Evolutionary conservation across 371 early-diverging fungal species (phyloP), one percentile per base, ranked within the genome.

Genomic region (Lichtheimia hyalospora): DNA sequence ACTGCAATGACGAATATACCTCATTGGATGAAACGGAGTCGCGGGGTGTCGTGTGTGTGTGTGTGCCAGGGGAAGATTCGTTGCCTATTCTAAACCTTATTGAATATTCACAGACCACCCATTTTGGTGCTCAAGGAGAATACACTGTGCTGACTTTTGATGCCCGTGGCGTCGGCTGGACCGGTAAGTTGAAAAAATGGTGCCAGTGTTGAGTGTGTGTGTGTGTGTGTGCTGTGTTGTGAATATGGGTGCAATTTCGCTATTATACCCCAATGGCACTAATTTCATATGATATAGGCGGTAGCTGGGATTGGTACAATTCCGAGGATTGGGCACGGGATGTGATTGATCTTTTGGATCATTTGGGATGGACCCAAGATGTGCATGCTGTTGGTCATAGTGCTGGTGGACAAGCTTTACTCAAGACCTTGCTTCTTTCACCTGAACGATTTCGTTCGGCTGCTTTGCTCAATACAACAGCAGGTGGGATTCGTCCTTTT

Each of bases 121-220:
- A 77, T 57, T 85, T 92, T 64, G 84, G 82, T 7, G 40, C 54
- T 15, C 74, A 69, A 34, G 77, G 73, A 20, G 81, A 84, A 20
- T 92, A 85, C 69, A 86, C 87, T n/a, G 81, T 90, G 5, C 85
- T 90, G 50, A 80, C 89, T 5, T 89, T 91, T 64, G 94, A 93
- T 63, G 91, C 92, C 69, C 73, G 92, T 50, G 94, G 92, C 10
- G 81, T 85, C 44, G 92, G 94, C 7, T 64, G 68, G 46, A 74
- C 79, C 54, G 76, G 77, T 68, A 68, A 16, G 42, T 42, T 1
- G 8, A 23, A n/a, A 15, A 2, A 23, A 53, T 48, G 25, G n/a
- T n/a, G n/a, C n/a, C n/a, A 23, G 14, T 14, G 28, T 27, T 13
- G 8, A 1, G 12, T 20, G 23, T n/a, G 27, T 4, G 27, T 27